phyloP scores from a whole-genome alignment of 164 flowering plant genomes.

The Pachysandra terminalis region DNA sequence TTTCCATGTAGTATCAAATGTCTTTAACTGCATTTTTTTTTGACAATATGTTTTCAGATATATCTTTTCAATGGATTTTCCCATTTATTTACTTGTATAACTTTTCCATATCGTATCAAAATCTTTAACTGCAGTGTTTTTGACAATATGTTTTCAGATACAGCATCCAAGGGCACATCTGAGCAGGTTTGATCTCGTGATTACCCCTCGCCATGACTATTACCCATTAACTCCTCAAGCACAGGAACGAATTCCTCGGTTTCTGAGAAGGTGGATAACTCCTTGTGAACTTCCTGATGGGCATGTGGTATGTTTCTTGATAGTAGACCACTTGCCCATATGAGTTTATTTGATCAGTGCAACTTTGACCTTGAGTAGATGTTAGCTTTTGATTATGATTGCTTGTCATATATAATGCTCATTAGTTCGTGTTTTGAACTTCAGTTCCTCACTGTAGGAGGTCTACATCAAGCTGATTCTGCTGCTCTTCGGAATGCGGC shows the following conservation, averaged over 20 bases:
- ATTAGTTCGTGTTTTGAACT: slow-evolving; percentile 3
- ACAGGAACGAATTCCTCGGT: slow-evolving; percentile 71
- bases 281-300: slow-evolving; percentile 81
- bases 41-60: too few species aligned
- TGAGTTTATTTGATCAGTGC: neutral
- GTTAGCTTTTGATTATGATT: neutral
- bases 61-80: too few species aligned
- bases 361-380: neutral
- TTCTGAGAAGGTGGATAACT: slow-evolving; percentile 80
- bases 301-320: slow-evolving; percentile 58
- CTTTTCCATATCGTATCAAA: neutral
- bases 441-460: slow-evolving; percentile 87
- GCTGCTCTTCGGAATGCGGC: slow-evolving; percentile 81
- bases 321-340: neutral
- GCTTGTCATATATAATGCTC: neutral
- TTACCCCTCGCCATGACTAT: slow-evolving; percentile 87
- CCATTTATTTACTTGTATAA: neutral
- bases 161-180: slow-evolving; percentile 87
- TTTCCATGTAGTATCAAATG: too few species aligned
- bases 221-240: slow-evolving; percentile 85
- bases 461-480: slow-evolving; percentile 83
- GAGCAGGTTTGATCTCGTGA: slow-evolving; percentile 89
- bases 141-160: slow-evolving; percentile 42
- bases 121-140: neutral
- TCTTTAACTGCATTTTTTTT: too few species aligned